Percentiles rank a stretch among this genome's conserved stretches.
These are phyloP conservation scores for Hymenoscyphus linearis DNA, from an alignment of 2,329 filamentous ascomycete genomes.

Conservation along the genomic window DNA sequence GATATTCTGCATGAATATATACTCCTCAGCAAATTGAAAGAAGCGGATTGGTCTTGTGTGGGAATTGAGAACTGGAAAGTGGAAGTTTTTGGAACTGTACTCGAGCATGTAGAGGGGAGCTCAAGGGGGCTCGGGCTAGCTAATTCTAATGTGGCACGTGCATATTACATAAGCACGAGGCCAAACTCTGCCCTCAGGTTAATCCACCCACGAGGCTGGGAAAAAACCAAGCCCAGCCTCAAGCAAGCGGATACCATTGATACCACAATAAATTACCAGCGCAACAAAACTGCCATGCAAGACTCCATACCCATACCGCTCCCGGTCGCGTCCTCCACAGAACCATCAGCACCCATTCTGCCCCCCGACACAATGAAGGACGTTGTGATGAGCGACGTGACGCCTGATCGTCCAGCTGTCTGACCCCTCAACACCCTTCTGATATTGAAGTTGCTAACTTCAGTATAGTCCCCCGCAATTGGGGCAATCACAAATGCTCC, in stretches of 20 bases:
- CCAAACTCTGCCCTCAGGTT: background rate
- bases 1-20: background rate
- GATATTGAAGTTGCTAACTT: slow-evolving; percentile 10
- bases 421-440: background rate
- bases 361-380: slow-evolving; percentile 20
- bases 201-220: background rate
- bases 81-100: no score
- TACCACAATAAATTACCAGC: background rate
- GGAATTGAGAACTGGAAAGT: no score
- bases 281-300: background rate
- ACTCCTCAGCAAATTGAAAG: background rate
- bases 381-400: slow-evolving; percentile 27
- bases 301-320: background rate
- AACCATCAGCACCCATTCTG: slow-evolving; percentile 8
- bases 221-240: background rate
- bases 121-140: no score
- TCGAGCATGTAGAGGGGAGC: background rate
- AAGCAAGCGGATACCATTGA: background rate
- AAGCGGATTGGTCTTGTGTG: background rate
- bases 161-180: background rate
- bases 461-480: slow-evolving; percentile 19
- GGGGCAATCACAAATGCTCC: slow-evolving; percentile 23
- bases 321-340: background rate
- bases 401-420: slow-evolving; percentile 23
- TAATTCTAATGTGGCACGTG: background rate